Evolutionary conservation across 495 filamentous ascomycete genomes (phyloP).

Genomic region (Pyrenula massariospora): DNA sequence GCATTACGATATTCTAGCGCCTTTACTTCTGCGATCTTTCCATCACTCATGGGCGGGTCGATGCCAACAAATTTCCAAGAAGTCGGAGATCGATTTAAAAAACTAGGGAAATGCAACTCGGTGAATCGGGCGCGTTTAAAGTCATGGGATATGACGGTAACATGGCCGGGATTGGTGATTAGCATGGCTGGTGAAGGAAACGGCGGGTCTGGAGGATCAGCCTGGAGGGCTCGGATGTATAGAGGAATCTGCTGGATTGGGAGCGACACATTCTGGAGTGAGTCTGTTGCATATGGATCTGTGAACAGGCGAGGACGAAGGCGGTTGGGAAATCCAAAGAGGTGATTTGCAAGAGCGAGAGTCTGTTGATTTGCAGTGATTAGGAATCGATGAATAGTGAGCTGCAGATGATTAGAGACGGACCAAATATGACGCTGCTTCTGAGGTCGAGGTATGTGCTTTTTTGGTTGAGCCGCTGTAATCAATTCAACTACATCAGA

Average conservation of each 20-base stretch:
- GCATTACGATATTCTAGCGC: neutral
- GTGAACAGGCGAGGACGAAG: conserved; percentile 25
- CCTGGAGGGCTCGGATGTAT: conserved; percentile 13
- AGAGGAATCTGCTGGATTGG: conserved; percentile 48
- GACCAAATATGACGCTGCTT: conserved; percentile 56
- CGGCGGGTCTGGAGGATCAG: conserved; percentile 14
- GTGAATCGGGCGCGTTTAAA: conserved; percentile 63
- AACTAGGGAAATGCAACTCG: conserved; percentile 45
- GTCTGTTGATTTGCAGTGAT: conserved; percentile 21
- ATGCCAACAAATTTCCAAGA: neutral
- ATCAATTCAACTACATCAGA: conserved; percentile 2
- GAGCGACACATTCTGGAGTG: conserved; percentile 67
- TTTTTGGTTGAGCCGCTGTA: conserved; percentile 50
- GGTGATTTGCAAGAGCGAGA: conserved; percentile 28
- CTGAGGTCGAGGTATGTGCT: conserved; percentile 37
- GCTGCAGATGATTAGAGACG: neutral
- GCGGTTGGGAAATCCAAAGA: conserved; percentile 15
- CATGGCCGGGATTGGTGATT: conserved; percentile 28
- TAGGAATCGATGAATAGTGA: too few species aligned
- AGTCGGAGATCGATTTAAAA: neutral
- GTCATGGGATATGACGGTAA: conserved; percentile 63
- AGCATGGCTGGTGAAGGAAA: neutral
- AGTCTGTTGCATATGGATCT: conserved; percentile 64
- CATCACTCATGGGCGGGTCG: neutral
- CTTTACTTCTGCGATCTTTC: neutral